Evolutionary conservation across 805 yeast species (phyloP), one percentile per base, ranked within the genome.

Genomic region (Yarrowia osloensis): DNA sequence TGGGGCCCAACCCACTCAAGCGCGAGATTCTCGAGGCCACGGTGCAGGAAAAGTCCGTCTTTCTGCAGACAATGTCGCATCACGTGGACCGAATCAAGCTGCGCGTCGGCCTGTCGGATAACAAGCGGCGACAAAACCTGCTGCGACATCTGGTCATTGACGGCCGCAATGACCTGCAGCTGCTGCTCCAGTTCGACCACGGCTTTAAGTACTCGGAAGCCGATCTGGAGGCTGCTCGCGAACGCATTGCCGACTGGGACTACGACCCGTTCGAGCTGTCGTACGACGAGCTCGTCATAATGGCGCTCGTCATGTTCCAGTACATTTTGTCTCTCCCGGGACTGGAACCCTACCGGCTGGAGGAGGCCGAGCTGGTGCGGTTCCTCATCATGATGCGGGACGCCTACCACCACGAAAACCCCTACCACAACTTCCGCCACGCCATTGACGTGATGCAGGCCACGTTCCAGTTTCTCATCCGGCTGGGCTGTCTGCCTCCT

Each of bases 371-470:
- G 68, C 78, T 91, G 29, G 77, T 86, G 49, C 81, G 84, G 22
- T 82, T 93, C 70, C 77, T 91, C 24, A 84, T 88, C 70, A 83
- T 86, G 71, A 81, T 90, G 9, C 83, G 97, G 69, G 89, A 89
- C 71, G 85, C 91, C 52, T 95, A 95, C 77, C 87, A 89, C 73
- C 85, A 86, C 71, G 90, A 91, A 12, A 93, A 93, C 75, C 91
- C 94, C 19, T 95, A 94, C 80, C 99, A 95, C 79, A 93, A 94
- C 77, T 95, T 93, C 75, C 84, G 96, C 71, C 99, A 95, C 77
- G 98, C 97, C 0, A 89, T 91, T 19, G 99, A 95, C 78, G 99
- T 95, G 9, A 79, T 93, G 74, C 99, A 95, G 78, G 97, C 96
- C 1, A 86, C 94, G 35, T 88, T 89, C 79, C 88, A 82, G 75